phyloP scores from a whole-genome alignment of 176 grass and related monocot genomes.

The Aegilops tauschii region DNA sequence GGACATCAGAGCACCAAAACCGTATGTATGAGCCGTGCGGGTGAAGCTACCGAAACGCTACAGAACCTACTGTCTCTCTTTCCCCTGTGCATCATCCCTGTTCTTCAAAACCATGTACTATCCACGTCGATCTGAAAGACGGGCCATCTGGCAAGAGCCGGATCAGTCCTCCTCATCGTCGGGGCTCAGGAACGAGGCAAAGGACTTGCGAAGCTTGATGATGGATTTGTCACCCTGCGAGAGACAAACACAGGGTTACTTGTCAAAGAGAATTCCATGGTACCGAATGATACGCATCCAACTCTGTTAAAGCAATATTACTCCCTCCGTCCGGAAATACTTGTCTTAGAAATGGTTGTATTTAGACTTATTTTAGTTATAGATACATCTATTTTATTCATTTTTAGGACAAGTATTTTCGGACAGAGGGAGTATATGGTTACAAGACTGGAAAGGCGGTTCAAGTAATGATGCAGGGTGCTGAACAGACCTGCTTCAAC shows the following conservation, averaged over 20 bases:
- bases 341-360: no score
- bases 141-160: constrained; percentile 2
- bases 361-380: no score
- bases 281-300: neutral
- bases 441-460: neutral
- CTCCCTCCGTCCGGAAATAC: no score
- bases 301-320: neutral
- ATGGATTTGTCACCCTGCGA: constrained; percentile 85
- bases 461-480: neutral
- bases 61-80: neutral
- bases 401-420: no score
- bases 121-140: constrained; percentile 15
- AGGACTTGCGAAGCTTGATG: constrained; percentile 74
- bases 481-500: constrained; percentile 70
- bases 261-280: neutral
- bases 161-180: constrained; percentile 74
- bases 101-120: constrained; percentile 16
- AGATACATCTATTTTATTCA: no score
- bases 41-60: neutral
- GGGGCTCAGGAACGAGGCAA: constrained; percentile 73
- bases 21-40: neutral
- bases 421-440: neutral
- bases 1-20: neutral
- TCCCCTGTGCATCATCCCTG: neutral
- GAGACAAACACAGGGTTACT: constrained; percentile 13